Conservation (phyloP, 2,329 filamentous ascomycete genomes). For the Colletotrichum camelliae region DNA sequence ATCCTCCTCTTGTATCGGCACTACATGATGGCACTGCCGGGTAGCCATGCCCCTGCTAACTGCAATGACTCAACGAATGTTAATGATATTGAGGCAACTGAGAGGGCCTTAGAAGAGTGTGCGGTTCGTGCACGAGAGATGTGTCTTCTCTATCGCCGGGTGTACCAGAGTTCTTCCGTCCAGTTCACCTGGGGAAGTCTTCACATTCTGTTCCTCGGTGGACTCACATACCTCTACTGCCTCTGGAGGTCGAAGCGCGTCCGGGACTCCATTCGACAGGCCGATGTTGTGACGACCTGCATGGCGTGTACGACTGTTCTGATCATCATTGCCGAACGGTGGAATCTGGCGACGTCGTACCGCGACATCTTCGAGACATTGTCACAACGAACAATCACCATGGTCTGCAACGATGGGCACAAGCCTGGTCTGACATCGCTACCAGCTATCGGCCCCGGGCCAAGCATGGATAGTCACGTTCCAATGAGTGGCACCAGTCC, state of each 20-base stretch:
- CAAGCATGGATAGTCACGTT: not conserved
- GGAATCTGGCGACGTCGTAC: slow-evolving; percentile 35
- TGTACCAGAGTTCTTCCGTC: slow-evolving; percentile 30
- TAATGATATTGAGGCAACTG: slow-evolving; percentile 13
- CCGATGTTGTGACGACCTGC: slow-evolving; percentile 34
- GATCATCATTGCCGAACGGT: slow-evolving; percentile 39
- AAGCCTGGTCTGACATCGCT: not conserved
- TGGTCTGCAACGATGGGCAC: slow-evolving; percentile 25
- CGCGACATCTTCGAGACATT: slow-evolving; percentile 36
- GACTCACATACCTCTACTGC: slow-evolving; percentile 37
- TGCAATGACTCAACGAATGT: not conserved
- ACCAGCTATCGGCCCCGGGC: not conserved
- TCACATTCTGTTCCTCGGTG: slow-evolving; percentile 39
- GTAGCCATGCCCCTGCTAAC: not conserved
- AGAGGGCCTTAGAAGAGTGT: slow-evolving; percentile 11
- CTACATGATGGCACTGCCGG: slow-evolving; percentile 22
- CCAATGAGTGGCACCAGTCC: not conserved
- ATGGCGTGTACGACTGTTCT: slow-evolving; percentile 39
- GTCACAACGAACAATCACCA: slow-evolving; percentile 31
- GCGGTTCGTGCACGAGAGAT: slow-evolving; percentile 28
- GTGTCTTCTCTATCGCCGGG: slow-evolving; percentile 36
- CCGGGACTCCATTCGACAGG: not conserved
- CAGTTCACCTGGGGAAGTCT: slow-evolving; percentile 36
- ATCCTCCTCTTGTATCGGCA: slow-evolving; percentile 42
- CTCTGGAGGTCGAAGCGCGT: not conserved